Evolutionary conservation across 768 basidiomycete genomes (phyloP).

Genomic region (Russula virescens): DNA sequence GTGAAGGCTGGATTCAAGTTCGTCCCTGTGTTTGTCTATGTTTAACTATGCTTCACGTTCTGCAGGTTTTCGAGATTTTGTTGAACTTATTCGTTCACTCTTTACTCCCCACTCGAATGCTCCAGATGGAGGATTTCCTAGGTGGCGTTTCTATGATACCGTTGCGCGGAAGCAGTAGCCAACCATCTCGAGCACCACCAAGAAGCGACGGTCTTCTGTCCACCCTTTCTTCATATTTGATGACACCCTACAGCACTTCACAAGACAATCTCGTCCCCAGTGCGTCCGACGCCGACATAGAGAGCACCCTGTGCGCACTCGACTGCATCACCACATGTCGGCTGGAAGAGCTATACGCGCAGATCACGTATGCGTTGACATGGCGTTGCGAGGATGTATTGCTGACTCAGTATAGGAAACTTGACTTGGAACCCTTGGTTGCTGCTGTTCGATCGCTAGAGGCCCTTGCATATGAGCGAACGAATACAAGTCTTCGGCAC

Average conservation of each 20-base stretch:
- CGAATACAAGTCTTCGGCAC: slow-evolving; percentile 70
- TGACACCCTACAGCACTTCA: slow-evolving; percentile 84
- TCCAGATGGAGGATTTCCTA: slow-evolving; percentile 98
- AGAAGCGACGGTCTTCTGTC: slow-evolving; percentile 89
- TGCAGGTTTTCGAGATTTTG: slow-evolving; percentile 96
- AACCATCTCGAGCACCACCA: slow-evolving; percentile 54
- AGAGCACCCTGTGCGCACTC: slow-evolving; percentile 90
- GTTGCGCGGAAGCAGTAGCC: slow-evolving; percentile 54
- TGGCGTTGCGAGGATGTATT: background rate
- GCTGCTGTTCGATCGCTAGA: slow-evolving; percentile 84
- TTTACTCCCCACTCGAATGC: slow-evolving; percentile 80
- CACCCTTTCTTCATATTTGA: slow-evolving; percentile 89
- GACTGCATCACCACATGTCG: slow-evolving; percentile 94
- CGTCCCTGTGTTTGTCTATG: slow-evolving; percentile 18
- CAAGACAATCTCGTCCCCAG: slow-evolving; percentile 75
- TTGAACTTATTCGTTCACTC: slow-evolving; percentile 94
- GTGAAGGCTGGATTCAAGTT: slow-evolving; percentile 93
- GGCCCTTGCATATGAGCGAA: slow-evolving; percentile 84
- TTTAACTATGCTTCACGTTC: slow-evolving; percentile 7
- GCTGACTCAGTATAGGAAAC: slow-evolving; percentile 44
- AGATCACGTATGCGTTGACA: slow-evolving; percentile 65
- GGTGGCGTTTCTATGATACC: slow-evolving; percentile 94
- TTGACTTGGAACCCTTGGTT: slow-evolving; percentile 72
- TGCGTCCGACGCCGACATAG: slow-evolving; percentile 87
- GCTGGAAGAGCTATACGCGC: slow-evolving; percentile 88